Evolutionary conservation across 768 basidiomycete species (phyloP), one percentile per base, ranked within the genome.

Genomic region (Dioszegia aurantiaca): DNA sequence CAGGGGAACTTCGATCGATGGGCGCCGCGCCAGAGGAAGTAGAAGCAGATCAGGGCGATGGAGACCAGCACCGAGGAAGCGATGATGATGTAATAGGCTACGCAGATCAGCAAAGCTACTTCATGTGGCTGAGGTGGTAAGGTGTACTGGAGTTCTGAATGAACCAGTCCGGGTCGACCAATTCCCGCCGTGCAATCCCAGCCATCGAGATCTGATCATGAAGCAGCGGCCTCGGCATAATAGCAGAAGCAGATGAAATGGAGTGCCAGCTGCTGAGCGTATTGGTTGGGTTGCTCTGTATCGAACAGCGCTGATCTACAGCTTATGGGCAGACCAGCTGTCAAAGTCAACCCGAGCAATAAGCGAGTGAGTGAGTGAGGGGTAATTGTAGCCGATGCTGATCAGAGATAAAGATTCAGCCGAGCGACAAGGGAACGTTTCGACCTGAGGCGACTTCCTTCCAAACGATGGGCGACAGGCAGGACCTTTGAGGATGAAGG

Each of bases 1-100:
- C 51, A 53, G 36, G 51, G 51, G 51, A 53, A 53, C 10, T 39
- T 53, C 21, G 27, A n/a, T 19, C 51, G 51, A 36, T 40, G 37
- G 8, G 51, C 30, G 1, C 51, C 58, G n/a, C 58, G 41, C 52
- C 52, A 60, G 21, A 60, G 52, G 26, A 54, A 16, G 33, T 54
- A 60, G 19, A 55, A 8, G 37, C 51, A 54, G 30, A 55, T 26
- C 10, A 60, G 28, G 42, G 33, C 2, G 52, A 60, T 54, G n/a
- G 14, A 3, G 37, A 1, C 43, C 11, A 55, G 28, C 19, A 55
- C 43, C 28, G 28, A 23, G 26, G 28, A 40, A 2, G 44, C 12
- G 10, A 60, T 47, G 28, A 43, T 39, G 43, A 46, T 46, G 42
- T 37, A 60, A 31, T 42, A 14, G 3, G 33, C 58, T 60, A n/a